Percentiles rank a stretch among this genome's conserved stretches.
Conservation (phyloP, 441 rosid species). For the Pelargonium australe region DNA sequence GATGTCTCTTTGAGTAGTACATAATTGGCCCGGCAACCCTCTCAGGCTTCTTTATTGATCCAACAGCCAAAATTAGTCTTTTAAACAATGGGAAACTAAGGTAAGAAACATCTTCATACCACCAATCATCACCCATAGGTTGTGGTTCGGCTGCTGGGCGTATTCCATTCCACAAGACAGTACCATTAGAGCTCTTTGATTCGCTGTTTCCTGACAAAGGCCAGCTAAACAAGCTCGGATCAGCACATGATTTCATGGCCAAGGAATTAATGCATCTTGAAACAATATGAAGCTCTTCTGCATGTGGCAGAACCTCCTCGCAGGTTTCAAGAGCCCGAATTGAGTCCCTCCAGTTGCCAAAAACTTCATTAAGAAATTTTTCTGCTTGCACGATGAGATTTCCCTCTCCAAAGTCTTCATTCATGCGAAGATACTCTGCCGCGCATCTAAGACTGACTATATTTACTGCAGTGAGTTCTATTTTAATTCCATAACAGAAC, state of each 20-base stretch:
- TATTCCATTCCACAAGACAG: constrained; percentile 70
- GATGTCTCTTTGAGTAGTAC: constrained; percentile 60
- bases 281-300: constrained; percentile 75
- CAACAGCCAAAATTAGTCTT: constrained; percentile 54
- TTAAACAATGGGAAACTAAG: constrained; percentile 49
- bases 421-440: constrained; percentile 79
- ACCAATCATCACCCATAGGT: constrained; percentile 60
- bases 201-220: constrained; percentile 40
- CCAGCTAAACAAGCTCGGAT: constrained; percentile 63
- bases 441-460: constrained; percentile 72
- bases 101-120: constrained; percentile 72
- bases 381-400: constrained; percentile 71
- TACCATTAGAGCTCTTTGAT: constrained; percentile 30
- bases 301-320: constrained; percentile 48
- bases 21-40: constrained; percentile 55
- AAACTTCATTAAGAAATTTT: constrained; percentile 52
- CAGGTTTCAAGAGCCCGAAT: constrained; percentile 70
- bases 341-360: constrained; percentile 60
- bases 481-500: constrained; percentile 72
- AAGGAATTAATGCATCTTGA: constrained; percentile 72
- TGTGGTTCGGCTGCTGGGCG: constrained; percentile 34
- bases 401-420: constrained; percentile 57
- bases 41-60: constrained; percentile 49
- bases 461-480: constrained; percentile 56
- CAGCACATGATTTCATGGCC: constrained; percentile 73